Conservation (phyloP, 768 basidiomycete species). For the Leccinum pellstonianum region DNA sequence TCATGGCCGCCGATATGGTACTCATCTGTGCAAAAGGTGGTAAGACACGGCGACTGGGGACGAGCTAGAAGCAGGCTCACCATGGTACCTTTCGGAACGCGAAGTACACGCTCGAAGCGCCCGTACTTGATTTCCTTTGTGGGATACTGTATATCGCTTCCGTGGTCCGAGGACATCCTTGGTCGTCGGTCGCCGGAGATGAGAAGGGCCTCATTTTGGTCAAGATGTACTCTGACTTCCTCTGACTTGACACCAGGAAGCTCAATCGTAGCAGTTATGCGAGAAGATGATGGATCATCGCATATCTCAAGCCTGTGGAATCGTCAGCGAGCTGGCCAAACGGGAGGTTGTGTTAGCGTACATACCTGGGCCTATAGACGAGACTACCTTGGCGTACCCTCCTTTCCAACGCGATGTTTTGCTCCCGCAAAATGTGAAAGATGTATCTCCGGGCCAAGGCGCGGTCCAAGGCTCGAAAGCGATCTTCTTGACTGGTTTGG, state of each 20-base stretch:
- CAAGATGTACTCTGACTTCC: constrained; percentile 36
- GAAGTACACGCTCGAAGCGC: constrained; percentile 36
- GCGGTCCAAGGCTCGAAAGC: constrained; percentile 31
- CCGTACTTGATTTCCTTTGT: constrained; percentile 42
- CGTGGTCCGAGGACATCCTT: constrained; percentile 18
- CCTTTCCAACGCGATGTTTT: constrained; percentile 17
- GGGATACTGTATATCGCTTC: constrained; percentile 23
- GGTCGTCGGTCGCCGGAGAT: constrained; percentile 35
- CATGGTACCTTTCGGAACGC: constrained; percentile 38
- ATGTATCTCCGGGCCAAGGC: constrained; percentile 33
- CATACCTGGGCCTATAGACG: constrained; percentile 34
- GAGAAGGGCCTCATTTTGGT: constrained; percentile 29
- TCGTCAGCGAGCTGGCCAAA: constrained; percentile 14
- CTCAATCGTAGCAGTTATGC: constrained; percentile 37
- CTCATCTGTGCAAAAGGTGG: constrained; percentile 24
- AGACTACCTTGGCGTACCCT: constrained; percentile 28
- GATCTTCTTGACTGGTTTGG: constrained; percentile 23
- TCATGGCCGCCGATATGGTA: constrained; percentile 40
- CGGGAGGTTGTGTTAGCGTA: constrained; percentile 1
- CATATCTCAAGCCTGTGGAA: constrained; percentile 38
- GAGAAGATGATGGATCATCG: constrained; percentile 34
- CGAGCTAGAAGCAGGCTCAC: constrained; percentile 19
- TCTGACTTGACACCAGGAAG: constrained; percentile 40
- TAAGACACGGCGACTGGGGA: constrained; percentile 2
- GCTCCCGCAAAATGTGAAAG: constrained; percentile 22